phyloP scores from a whole-genome alignment of 192 early-diverging fungal genomes.

The Backusella psychrophila region DNA sequence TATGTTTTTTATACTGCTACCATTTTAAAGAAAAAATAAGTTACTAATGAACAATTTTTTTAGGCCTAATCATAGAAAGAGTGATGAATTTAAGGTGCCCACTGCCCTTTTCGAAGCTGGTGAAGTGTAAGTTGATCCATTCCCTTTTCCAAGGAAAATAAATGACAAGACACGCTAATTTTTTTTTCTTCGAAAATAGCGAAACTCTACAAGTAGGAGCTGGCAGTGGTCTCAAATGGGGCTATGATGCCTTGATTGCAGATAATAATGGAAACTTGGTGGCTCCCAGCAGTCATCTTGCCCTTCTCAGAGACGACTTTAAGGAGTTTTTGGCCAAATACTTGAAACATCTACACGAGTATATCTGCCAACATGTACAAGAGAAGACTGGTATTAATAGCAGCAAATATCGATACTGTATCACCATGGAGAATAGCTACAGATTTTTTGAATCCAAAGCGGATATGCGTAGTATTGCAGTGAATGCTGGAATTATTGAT shows the following conservation, averaged over 20 bases:
- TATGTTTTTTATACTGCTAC: background rate
- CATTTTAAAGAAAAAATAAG: background rate
- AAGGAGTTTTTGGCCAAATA: background rate
- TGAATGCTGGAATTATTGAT: constrained; percentile 34
- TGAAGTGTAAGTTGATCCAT: background rate
- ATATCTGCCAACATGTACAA: background rate
- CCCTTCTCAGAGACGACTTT: background rate
- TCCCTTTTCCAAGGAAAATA: background rate
- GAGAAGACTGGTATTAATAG: background rate
- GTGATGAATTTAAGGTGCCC: background rate
- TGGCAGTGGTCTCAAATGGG: background rate
- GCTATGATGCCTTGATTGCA: background rate
- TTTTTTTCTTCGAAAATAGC: background rate
- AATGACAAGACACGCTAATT: background rate
- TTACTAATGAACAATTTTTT: background rate
- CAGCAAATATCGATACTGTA: background rate
- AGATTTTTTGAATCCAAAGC: constrained; percentile 23
- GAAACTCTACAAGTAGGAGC: background rate
- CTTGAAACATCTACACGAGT: background rate
- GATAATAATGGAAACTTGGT: background rate
- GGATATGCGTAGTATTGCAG: constrained; percentile 38
- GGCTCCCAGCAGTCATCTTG: background rate
- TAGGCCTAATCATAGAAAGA: background rate
- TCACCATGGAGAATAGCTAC: constrained; percentile 13
- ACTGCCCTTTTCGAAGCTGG: background rate